Evolutionary conservation across 129 eudicot genomes (phyloP), one percentile per base, ranked within the genome.

Genomic region (Lactuca sativa): DNA sequence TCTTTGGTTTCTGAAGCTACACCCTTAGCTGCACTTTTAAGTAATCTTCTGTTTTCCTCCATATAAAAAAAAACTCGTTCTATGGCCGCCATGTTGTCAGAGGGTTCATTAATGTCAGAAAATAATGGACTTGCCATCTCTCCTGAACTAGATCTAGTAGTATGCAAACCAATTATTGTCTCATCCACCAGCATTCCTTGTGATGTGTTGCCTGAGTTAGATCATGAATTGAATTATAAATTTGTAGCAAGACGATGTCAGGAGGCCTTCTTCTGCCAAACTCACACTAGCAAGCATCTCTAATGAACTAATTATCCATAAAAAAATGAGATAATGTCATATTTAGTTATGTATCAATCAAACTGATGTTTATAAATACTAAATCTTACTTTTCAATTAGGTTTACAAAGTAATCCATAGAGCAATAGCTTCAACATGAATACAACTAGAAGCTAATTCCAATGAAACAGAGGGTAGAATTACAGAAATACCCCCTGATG

Each of bases 241-340:
- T 92, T 85, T 67, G 79, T 83, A 57, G 88, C 96, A 81, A 88
- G 95, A 72, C 84, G 89, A 72, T 78, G 89, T 84, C 82, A 85
- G 69, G 78, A 92, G 64, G 59, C 96, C 98, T 89, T 89, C 98
- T 86, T 84, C 95, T 16, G 90, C 98, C 74, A 92, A 75, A 75
- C 77, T 82, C 75, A 89, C 80, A 64, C 80, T 76, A 59, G 84
- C 88, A 73, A 92, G 98, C 92, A 81, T 85, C 82, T 86, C 95
- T 59, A 92, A 61, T 18, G 98, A 87, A 59, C 98, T 92, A 84
- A 75, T 74, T 67, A 47, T 77, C 79, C 77, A 86, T 53, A 33
- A 72, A 41, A 78, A 71, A 82, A 75, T 44, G 59, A 71, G 38
- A 16, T 48, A 78, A 64, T 47, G 52, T 47, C n/a, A 3, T 47